A percentile compares a stretch with the other conserved stretches of the same genome.
These are phyloP conservation scores for Exserohilum rostratum DNA, from an alignment of 2,329 filamentous ascomycete species.

Conservation along the genomic window DNA sequence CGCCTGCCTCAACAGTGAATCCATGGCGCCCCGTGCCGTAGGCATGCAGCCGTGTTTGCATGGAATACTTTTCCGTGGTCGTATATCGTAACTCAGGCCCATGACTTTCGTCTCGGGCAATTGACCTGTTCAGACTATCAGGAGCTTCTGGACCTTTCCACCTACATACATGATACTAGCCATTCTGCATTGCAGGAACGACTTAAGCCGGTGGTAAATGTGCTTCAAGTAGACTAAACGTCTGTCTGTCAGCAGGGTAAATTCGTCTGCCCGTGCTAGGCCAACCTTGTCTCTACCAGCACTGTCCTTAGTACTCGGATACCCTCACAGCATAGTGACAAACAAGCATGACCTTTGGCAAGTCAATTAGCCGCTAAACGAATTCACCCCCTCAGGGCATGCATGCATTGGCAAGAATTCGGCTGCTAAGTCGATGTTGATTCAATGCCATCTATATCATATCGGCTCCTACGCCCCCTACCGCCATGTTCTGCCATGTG, in stretches of 20 bases:
- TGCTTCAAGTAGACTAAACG: background rate
- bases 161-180: background rate
- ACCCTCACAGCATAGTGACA: background rate
- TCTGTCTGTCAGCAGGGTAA: no score
- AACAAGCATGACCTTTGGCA: background rate
- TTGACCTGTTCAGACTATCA: background rate
- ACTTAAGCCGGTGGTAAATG: no score
- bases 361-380: background rate
- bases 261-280: no score
- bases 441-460: constrained; percentile 13
- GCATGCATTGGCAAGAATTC: background rate
- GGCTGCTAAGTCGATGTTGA: background rate
- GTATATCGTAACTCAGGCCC: background rate
- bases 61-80: no score
- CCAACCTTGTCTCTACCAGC: no score
- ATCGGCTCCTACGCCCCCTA: background rate
- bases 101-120: background rate
- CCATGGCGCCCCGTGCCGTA: no score
- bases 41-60: no score
- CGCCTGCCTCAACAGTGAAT: no score
- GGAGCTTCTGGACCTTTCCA: background rate
- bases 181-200: background rate
- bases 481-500: background rate
- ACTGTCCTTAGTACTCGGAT: no score
- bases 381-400: background rate